Evolutionary conservation across 2,329 filamentous ascomycete species (phyloP), one percentile per base, ranked within the genome.

Genomic region (Xylariaceae sp.): DNA sequence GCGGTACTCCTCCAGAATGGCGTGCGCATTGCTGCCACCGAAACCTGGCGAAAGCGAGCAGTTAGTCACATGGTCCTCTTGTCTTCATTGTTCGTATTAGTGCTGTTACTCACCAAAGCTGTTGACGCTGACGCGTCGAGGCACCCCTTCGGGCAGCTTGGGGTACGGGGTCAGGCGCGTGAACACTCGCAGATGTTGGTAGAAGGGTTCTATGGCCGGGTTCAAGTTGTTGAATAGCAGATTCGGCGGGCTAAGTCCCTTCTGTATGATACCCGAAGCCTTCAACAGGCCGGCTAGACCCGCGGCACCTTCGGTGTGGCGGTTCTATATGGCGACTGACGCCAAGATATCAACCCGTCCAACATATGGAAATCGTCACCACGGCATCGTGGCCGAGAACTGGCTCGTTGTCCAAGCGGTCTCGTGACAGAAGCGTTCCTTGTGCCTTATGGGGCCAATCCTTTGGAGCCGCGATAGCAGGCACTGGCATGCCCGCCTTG

Each of bases 21-120:
- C 44, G 17, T 47, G 46, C 5, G 38, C 43, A 16, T 49, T 47
- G 5, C 40, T 26, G 13, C 44, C 44, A 9, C 44, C 42, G 16
- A 49, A 47, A 7, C 12, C 12, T 12, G 21, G 21, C 21, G 21
- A 23, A 7, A 23, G 7, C 8, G 12, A 7, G 12, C 7, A 23
- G 21, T 7, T 23, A 23, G 21, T 23, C 12, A 23, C 21, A 23
- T 23, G 21, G 7, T 23, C 21, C 21, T 12, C 7, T 7, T 23
- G 8, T 23, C 21, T 12, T 23, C 8, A 23, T 23, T 23, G 21
- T 7, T 12, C 21, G 21, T 23, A 8, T 12, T 23, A n/a, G n/a
- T n/a, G 8, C 21, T 8, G 12, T 7, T 23, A 23, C 21, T 23
- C 12, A 23, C 44, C 44, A 13, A 49, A 46, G n/a, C 37, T 42